phyloP scores from a whole-genome alignment of 1,139 yeast genomes.

The Lodderomyces oxycetoniae region DNA sequence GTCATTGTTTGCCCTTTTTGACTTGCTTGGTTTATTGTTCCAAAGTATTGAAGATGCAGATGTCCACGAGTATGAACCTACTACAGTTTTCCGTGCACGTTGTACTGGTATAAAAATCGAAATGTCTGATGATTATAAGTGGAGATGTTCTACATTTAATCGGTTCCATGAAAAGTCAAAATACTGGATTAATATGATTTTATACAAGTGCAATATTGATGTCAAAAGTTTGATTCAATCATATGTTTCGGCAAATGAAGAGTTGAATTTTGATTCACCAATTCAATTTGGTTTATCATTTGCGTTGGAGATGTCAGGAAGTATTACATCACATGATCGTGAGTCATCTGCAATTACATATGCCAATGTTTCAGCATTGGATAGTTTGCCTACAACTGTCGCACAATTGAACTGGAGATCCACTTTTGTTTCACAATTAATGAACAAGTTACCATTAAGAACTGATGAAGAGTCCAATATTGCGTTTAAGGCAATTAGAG shows the following conservation, averaged over 20 bases:
- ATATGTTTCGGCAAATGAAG: slow-evolving; percentile 55
- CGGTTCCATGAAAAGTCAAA: slow-evolving; percentile 56
- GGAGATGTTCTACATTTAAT: slow-evolving; percentile 68
- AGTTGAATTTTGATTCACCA: slow-evolving; percentile 25
- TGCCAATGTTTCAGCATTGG: slow-evolving; percentile 31
- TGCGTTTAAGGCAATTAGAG: slow-evolving; percentile 22
- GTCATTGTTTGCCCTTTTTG: slow-evolving; percentile 74
- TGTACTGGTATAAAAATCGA: slow-evolving; percentile 54
- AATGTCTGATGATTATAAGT: slow-evolving; percentile 72
- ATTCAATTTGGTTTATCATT: slow-evolving; percentile 80
- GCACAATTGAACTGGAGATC: slow-evolving; percentile 78
- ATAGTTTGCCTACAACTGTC: slow-evolving; percentile 68
- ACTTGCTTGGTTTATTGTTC: slow-evolving; percentile 70
- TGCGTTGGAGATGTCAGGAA: slow-evolving; percentile 85
- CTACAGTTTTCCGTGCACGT: slow-evolving; percentile 60
- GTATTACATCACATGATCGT: slow-evolving; percentile 58
- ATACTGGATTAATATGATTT: slow-evolving; percentile 57
- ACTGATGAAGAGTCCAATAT: slow-evolving; percentile 26
- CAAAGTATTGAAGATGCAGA: slow-evolving; percentile 86
- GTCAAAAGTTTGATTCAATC: slow-evolving; percentile 70
- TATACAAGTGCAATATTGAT: slow-evolving; percentile 62
- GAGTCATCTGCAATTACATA: slow-evolving; percentile 41
- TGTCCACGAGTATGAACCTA: slow-evolving; percentile 71
- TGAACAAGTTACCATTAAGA: slow-evolving; percentile 32
- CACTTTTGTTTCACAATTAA: slow-evolving; percentile 39